Base-by-base conservation (phyloP, 345 rosid genomes). In the Litchi chinensis region DNA sequence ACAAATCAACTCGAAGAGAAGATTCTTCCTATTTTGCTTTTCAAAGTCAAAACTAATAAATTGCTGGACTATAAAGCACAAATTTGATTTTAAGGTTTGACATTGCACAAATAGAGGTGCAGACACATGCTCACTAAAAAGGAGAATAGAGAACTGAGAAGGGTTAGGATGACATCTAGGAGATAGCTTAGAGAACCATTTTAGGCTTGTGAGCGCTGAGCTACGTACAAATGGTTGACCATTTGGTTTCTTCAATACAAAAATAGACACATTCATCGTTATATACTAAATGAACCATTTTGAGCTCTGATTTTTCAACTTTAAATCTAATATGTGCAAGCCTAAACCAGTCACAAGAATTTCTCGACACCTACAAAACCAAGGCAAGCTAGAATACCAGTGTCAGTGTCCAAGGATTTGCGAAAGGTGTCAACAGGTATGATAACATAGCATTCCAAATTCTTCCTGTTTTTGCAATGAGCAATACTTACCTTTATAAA, bases 381-480 rank as follows among this genome's bases (percentile, higher is more conserved):
- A 5, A 83, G 78, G 65, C 86, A 21, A 74, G 78, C 75, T 64
- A 11, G 79, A 60, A 26, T 85, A 46, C n/a, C 68, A n/a, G 43
- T 71, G 32, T 28, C 86, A 50, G 57, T 19, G 8, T 59, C 80
- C 24, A 77, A 57, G 52, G 82, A 76, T 56, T 57, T 76, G n/a
- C 13, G 70, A 3, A 84, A 83, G 85, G 79, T 43, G 70, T 75
- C 88, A 69, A 66, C 89, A 81, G 79, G 91, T 88, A 82, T 68
- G 4, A 2, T 32, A 71, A 65, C 43, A 22, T 65, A 60, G 21
- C 39, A 46, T 40, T 44, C 21, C 10, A 24, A 57, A 6, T 70
- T 59, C 21, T 32, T 46, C 15, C 57, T 65, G 40, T 39, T 19
- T 28, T 48, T 70, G 22, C 24, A 8, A 46, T 69, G 24, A 65